Evolutionary conservation across 305 asterid species (phyloP).

Genomic region (Fraxinus floribunda): DNA sequence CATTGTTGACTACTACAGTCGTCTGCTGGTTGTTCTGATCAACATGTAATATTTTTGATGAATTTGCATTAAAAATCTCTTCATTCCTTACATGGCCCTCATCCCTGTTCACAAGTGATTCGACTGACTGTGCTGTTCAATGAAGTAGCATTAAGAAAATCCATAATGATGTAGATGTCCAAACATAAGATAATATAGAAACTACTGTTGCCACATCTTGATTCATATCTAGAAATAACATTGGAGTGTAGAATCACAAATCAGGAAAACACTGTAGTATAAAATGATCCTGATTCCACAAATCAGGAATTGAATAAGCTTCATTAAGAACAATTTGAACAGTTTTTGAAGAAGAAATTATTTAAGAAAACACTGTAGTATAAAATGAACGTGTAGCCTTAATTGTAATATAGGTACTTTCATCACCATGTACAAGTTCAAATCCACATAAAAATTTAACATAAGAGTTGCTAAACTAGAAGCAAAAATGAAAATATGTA

Average conservation of each 20-base stretch:
- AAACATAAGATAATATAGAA: not conserved
- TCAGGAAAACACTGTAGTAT: not conserved
- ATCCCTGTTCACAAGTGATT: not conserved
- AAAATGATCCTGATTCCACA: no score
- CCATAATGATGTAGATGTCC: not conserved
- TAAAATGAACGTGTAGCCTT: no score
- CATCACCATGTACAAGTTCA: not conserved
- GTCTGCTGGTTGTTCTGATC: not conserved
- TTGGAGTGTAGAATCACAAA: not conserved
- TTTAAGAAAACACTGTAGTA: no score
- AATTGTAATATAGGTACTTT: not conserved
- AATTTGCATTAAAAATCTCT: not conserved
- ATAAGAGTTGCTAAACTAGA: not conserved
- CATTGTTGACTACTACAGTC: not conserved
- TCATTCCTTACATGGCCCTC: not conserved
- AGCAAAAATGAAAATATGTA: not conserved
- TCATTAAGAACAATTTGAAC: no score
- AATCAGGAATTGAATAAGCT: no score
- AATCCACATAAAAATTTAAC: not conserved
- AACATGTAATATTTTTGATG: not conserved
- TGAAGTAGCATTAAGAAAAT: not conserved
- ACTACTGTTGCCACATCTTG: not conserved
- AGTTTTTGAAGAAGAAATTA: no score
- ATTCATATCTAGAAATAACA: not conserved
- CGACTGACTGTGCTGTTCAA: not conserved